Percentiles rank a stretch among this genome's conserved stretches.
Conservation (phyloP, 2,329 filamentous ascomycete genomes). For the Aspergillus puulaauensis region DNA sequence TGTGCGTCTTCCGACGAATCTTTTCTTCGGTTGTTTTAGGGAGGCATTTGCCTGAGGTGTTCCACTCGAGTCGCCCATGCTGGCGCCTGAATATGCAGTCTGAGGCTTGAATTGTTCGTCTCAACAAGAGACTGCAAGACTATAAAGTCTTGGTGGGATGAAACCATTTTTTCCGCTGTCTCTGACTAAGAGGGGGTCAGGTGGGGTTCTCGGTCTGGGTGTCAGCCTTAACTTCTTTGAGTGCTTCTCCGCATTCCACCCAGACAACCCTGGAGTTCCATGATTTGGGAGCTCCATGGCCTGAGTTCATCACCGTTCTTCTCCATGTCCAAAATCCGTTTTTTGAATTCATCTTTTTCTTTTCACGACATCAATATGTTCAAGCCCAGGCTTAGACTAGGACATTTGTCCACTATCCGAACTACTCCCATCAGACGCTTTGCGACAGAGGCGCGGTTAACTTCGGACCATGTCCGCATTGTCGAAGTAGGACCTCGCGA, state of each 20-base stretch:
- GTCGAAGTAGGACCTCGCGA: conserved; percentile 56
- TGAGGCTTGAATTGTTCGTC: background rate
- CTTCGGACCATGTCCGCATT: conserved; percentile 52
- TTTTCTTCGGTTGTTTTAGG: conserved; percentile 75
- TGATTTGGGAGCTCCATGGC: conserved; percentile 2
- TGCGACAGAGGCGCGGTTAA: conserved; percentile 42
- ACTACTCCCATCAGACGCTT: conserved; percentile 28
- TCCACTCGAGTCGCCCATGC: conserved; percentile 10
- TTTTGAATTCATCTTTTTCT: background rate
- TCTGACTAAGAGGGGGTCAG: conserved; percentile 20
- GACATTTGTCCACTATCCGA: conserved; percentile 31
- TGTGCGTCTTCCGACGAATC: conserved; percentile 82
- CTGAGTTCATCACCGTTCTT: conserved; percentile 6
- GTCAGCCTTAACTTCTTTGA: conserved; percentile 7
- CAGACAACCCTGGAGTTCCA: background rate
- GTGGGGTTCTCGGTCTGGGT: conserved; percentile 14
- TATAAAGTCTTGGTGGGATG: conserved; percentile 14
- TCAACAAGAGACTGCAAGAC: background rate
- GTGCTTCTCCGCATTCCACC: conserved; percentile 30
- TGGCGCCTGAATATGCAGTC: background rate
- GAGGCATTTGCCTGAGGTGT: conserved; percentile 2
- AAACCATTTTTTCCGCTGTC: conserved; percentile 9
- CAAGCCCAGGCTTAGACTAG: conserved; percentile 24
- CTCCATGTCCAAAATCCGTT: background rate
- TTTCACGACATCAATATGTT: conserved; percentile 22